Base-by-base conservation (phyloP, 805 yeast genomes). In the Limtongia smithiae region DNA sequence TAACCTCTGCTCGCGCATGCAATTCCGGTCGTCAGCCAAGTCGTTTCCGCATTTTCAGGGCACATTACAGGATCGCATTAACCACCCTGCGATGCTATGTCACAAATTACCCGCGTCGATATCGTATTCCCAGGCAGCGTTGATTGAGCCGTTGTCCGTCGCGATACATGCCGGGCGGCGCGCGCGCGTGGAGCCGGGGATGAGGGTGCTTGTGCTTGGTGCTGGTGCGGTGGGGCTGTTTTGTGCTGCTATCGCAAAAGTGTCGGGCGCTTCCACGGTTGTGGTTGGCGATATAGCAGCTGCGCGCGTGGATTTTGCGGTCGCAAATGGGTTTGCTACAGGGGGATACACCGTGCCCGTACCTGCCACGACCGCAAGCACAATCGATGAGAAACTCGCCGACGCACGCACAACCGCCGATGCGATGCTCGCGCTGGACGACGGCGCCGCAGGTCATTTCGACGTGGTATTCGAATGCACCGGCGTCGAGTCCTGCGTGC, bases 61-160 rank as follows among this genome's bases (percentile, higher is more conserved):
- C 44, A 82, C 78, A 0, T 67, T 78, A 43, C 73, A 78, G 21
- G 81, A 77, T 50, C 66, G 62, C 50, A 65, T 75, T 34, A 74
- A 73, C 14, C 71, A 73, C 14, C 64, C 71, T 22, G 71, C 58
- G 50, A 60, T 48, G 64, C 75, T 65, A 62, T 70, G 57, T 59
- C 71, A 60, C 63, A 65, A 68, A 41, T 65, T 75, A 36, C 77
- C 78, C 30, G 64, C 68, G 15, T 51, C 60, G 4, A 65, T 73
- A 27, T 68, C 73, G 21, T 21, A n/a, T 8, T 73, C 70, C 49
- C 64, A 71, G 32, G 80, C 79, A 2, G 82, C 83, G 1, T 63
- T 80, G 41, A 69, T 74, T 25, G 82, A 80, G 62, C 83, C 84
- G 3, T 62, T 80, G 33, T 68, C 80, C 11, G 83, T 80, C n/a